Base-by-base conservation (phyloP, 2,329 filamentous ascomycete species). In the Venturia carpophila region DNA sequence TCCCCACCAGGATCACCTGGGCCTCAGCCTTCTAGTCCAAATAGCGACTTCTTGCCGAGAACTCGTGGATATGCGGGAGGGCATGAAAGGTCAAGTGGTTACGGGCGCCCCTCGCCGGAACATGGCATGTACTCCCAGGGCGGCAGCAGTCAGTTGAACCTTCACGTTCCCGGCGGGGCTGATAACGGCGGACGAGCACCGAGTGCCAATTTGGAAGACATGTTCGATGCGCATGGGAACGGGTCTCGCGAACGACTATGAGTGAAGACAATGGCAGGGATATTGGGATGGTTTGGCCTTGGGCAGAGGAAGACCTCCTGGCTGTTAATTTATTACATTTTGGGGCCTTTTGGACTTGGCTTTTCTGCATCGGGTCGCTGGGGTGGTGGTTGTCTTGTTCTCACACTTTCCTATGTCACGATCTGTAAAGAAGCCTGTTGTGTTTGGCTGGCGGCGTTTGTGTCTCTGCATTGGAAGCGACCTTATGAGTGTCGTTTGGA, bases 171-270 rank as follows among this genome's bases (percentile, higher is more conserved):
- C 15, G 76, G 75, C 6, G 73, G 73, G 34, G 71, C 71, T 34
- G 69, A 63, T 3, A 81, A 85, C 17, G 87, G 85, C 64, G 86
- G 86, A 65, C 82, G 92, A 66, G 89, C 92, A 19, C 93, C 93
- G 0, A 96, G 91, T 74, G 90, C 91, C 21, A 96, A 92, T 73
- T 80, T 97, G 47, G 92, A 97, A 67, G 92, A 97, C 74, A 77
- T 97, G 62, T 88, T 97, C 67, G 91, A 64, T 19, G 34, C 47
- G n/a, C 63, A 64, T 17, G 63, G 63, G 21, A 64, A 64, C 24
- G 49, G 47, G 9, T 39, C 60, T 15, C 37, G 60, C 17, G 60
- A 61, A 45, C 15, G 60, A 13, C 1, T 61, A 5, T 61, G 41
- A 45, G 60, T 43, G 13, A 1, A 3, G 30, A 15, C 3, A 58